Conservation (phyloP, 331 rosid genomes). For the Erythrophleum ivorense region DNA sequence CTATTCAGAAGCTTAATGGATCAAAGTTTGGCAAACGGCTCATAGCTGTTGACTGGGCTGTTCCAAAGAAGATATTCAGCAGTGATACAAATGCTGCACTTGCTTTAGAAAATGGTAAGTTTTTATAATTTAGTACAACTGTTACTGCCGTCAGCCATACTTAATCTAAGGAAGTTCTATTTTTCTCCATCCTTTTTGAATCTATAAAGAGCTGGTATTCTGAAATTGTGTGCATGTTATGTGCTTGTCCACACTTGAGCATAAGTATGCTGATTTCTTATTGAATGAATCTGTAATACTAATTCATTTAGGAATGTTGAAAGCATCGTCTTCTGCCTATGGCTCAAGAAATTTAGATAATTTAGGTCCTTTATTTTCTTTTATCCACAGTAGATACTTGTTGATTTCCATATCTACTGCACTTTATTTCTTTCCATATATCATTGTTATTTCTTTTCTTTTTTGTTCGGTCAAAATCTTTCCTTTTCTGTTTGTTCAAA, state of each 20-base stretch:
- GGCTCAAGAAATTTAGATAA: slow-evolving; percentile 3
- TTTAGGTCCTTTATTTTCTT: background rate
- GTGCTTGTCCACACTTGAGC: background rate
- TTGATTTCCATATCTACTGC: no score
- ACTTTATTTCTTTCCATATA: no score
- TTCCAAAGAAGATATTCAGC: slow-evolving; percentile 80
- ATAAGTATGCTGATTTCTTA: background rate
- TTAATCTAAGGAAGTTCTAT: background rate
- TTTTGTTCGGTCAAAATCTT: no score
- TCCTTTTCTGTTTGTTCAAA: no score
- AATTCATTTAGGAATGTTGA: slow-evolving; percentile 1
- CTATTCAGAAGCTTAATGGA: slow-evolving; percentile 83
- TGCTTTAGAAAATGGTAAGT: slow-evolving; percentile 68
- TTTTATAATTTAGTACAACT: slow-evolving; percentile 18
- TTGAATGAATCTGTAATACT: background rate
- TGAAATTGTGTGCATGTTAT: slow-evolving; percentile 21
- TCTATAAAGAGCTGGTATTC: background rate
- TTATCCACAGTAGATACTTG: background rate
- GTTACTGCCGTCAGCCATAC: slow-evolving; percentile 11
- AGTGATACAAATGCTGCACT: slow-evolving; percentile 50
- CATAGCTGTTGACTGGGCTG: slow-evolving; percentile 97
- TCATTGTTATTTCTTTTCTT: no score
- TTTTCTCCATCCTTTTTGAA: background rate
- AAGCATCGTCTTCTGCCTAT: background rate
- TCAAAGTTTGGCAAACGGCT: slow-evolving; percentile 67